Base-by-base conservation (phyloP, 495 filamentous ascomycete species). In the Penicillium manginii region DNA sequence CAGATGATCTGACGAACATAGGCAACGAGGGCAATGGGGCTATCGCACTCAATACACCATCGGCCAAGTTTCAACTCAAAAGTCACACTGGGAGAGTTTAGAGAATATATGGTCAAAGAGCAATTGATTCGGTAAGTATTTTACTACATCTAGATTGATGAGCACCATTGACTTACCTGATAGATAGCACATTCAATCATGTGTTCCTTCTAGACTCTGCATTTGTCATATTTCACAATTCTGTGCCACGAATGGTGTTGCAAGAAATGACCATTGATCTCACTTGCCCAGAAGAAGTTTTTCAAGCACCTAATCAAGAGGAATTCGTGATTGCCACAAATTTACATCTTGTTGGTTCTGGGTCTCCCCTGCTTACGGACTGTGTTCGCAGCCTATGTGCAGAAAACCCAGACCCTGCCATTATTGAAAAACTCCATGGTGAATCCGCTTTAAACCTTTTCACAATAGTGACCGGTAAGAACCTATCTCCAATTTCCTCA, bases 371-470 rank as follows among this genome's bases (percentile, higher is more conserved):
- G 11, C 19, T 49, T 6, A 26, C 23, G 2, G 54, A 57, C 19
- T 14, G 29, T 14, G 54, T 57, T 23, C 54, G 54, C 6, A 9
- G 32, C 15, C 37, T 57, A 12, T 57, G 42, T 15, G 37, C 43
- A 9, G 32, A 57, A 15, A 9, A 14, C 22, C 4, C 40, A 29
- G 21, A 54, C 14, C 33, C 40, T n/a, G 26, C 14, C 4, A 57
- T 35, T 5, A 26, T 26, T 26, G 23, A 40, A 1, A 39, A 39
- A 42, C n/a, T 55, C 8, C 14, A 49, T 21, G 54, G 54, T 39
- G 54, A 43, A 7, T 50, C 43, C 54, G 49, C 49, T 18, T 26
- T 57, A 14, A 57, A 57, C 40, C 23, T 57, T 15, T 57, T 57
- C 21, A 57, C 45, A n/a, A 50, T 57, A 37, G 54, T 43, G 12